Evolutionary conservation across 2,329 filamentous ascomycete genomes (phyloP).

Genomic region (Fusarium sp.): DNA sequence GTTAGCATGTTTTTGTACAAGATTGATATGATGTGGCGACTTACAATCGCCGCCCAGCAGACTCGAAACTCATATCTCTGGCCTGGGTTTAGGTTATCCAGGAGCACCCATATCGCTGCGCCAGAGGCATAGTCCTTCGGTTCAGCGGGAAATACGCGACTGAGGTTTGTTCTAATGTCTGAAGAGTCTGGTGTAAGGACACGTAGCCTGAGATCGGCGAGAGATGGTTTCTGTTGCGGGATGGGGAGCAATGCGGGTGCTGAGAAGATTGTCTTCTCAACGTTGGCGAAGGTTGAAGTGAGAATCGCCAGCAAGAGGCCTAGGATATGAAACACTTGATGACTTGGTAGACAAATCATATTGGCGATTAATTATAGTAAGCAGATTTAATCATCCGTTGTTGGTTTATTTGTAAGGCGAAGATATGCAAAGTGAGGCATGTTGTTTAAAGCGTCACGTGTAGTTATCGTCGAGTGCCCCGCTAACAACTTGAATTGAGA

Average conservation of each 20-base stretch:
- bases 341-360: slow-evolving; percentile 20
- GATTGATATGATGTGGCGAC: slow-evolving; percentile 53
- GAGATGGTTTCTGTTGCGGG: slow-evolving; percentile 56
- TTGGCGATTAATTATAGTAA: not conserved
- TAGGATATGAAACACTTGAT: slow-evolving; percentile 7
- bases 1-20: slow-evolving; percentile 19
- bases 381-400: not conserved
- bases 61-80: slow-evolving; percentile 92
- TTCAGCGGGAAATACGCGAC: slow-evolving; percentile 76
- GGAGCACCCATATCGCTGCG: slow-evolving; percentile 81
- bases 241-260: slow-evolving; percentile 73
- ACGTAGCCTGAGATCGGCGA: slow-evolving; percentile 73
- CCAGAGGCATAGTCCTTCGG: slow-evolving; percentile 64
- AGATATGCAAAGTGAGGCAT: slow-evolving; percentile 3
- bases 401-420: not conserved
- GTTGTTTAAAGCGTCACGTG: slow-evolving; percentile 27
- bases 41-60: slow-evolving; percentile 93
- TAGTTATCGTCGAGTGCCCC: slow-evolving; percentile 10
- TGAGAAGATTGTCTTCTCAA: slow-evolving; percentile 92
- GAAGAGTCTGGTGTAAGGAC: slow-evolving; percentile 71
- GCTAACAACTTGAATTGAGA: slow-evolving; percentile 9
- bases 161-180: slow-evolving; percentile 74
- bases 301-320: slow-evolving; percentile 34
- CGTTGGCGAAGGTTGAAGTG: slow-evolving; percentile 72
- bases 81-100: slow-evolving; percentile 77